Evolutionary conservation across 441 rosid species (phyloP).

Genomic region (Omphalea diandra): DNA sequence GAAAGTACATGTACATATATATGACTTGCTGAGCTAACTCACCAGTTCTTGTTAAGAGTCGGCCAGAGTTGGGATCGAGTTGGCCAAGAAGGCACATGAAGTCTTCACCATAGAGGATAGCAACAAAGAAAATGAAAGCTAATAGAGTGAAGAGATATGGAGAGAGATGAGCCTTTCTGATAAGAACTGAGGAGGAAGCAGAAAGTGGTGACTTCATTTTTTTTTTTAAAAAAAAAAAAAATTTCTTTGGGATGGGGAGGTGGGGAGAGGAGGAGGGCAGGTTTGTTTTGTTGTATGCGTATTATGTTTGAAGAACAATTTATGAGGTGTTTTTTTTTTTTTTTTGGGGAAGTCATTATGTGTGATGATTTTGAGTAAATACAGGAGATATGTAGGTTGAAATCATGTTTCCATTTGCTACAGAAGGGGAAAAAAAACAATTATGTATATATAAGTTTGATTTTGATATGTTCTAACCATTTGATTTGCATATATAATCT

Average conservation of each 20-base stretch:
- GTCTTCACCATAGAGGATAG: conserved; percentile 70
- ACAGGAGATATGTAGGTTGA: conserved; percentile 19
- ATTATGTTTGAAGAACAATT: no score
- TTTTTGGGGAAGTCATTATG: no score
- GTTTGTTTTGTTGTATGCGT: no score
- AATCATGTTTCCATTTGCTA: background rate
- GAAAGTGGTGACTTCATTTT: conserved; percentile 58
- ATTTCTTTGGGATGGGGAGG: background rate
- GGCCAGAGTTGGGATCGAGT: conserved; percentile 35
- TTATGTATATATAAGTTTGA: background rate
- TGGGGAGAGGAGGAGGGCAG: background rate
- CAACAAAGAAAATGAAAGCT: conserved; percentile 60
- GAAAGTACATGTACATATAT: no score
- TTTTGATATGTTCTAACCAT: background rate
- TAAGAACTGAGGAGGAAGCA: conserved; percentile 35
- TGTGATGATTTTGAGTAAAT: conserved; percentile 18
- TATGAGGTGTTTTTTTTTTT: no score
- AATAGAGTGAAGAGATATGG: conserved; percentile 63
- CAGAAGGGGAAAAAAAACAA: background rate
- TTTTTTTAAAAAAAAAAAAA: no score
- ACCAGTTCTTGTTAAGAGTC: conserved; percentile 34
- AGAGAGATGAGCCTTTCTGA: conserved; percentile 61
- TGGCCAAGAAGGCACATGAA: conserved; percentile 56
- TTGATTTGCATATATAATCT: background rate
- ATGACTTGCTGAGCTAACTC: conserved; percentile 32